phyloP scores from a whole-genome alignment of 768 basidiomycete species.

The Lactifluus echinatus region DNA sequence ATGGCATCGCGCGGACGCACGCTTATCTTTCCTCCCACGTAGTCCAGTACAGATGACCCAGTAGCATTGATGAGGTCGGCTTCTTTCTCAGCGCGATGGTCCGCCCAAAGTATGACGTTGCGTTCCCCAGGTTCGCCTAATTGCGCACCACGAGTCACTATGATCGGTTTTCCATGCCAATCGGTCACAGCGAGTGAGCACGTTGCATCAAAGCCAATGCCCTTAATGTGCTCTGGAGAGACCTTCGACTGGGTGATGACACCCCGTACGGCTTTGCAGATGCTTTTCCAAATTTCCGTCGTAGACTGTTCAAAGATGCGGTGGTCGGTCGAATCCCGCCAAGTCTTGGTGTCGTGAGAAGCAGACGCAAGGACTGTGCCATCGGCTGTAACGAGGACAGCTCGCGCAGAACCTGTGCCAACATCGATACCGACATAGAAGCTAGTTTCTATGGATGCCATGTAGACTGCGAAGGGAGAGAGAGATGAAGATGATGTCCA shows the following conservation, averaged over 20 bases:
- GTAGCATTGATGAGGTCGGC: slow-evolving; percentile 84
- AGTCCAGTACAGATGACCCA: slow-evolving; percentile 78
- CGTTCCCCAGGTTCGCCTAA: slow-evolving; percentile 63
- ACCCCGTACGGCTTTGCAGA: slow-evolving; percentile 50
- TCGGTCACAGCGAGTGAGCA: slow-evolving; percentile 89
- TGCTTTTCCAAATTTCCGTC: slow-evolving; percentile 72
- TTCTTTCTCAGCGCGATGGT: slow-evolving; percentile 89
- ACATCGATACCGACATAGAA: slow-evolving; percentile 77
- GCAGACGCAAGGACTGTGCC: slow-evolving; percentile 73
- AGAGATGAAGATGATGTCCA: too few species aligned
- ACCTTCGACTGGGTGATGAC: slow-evolving; percentile 54
- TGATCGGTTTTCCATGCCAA: slow-evolving; percentile 60
- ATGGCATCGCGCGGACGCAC: slow-evolving; percentile 34
- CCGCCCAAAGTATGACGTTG: slow-evolving; percentile 93
- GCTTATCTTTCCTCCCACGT: slow-evolving; percentile 95
- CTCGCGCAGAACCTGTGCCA: slow-evolving; percentile 91
- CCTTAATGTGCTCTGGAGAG: slow-evolving; percentile 58
- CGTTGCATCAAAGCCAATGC: slow-evolving; percentile 92
- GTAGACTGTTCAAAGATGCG: slow-evolving; percentile 97
- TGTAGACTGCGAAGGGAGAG: slow-evolving; percentile 20
- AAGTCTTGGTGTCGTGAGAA: slow-evolving; percentile 76
- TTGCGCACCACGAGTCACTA: slow-evolving; percentile 58
- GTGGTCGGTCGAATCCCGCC: slow-evolving; percentile 75
- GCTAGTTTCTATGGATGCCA: slow-evolving; percentile 28
- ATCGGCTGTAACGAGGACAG: slow-evolving; percentile 60